Percentiles rank a stretch among this genome's conserved stretches.
phyloP scores from a whole-genome alignment of 1,139 yeast genomes.

The Geotrichum aggregatum region DNA sequence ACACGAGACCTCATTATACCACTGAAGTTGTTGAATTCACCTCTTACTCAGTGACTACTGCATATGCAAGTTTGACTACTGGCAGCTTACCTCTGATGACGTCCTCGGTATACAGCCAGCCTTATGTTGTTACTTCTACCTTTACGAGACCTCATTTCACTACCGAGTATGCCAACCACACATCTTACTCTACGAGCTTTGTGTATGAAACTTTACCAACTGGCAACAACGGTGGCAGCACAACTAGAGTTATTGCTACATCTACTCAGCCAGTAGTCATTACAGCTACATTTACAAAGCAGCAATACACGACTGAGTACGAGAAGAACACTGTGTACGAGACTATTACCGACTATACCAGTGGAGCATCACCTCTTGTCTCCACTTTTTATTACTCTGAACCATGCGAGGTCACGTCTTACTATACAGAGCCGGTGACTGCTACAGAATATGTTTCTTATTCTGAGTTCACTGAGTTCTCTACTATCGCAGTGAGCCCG shows the following conservation, averaged over 20 bases:
- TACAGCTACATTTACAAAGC: not conserved
- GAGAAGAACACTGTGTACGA: not conserved
- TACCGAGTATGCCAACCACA: not conserved
- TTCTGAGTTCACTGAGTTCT: not conserved
- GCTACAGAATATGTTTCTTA: not conserved
- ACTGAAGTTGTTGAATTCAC: not conserved
- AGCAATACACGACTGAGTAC: conserved; percentile 3
- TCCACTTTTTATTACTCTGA: not conserved
- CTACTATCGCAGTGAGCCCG: not conserved
- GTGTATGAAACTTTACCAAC: not conserved
- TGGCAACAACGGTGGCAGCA: not conserved
- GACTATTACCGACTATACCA: not conserved
- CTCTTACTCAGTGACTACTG: not conserved
- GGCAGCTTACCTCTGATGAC: not conserved
- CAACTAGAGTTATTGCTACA: not conserved
- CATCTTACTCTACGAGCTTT: not conserved
- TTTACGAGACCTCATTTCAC: not conserved
- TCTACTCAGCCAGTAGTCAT: not conserved
- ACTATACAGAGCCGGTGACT: not conserved
- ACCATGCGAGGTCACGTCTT: not conserved
- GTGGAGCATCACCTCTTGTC: too few species aligned
- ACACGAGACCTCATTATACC: not conserved
- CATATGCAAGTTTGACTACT: not conserved
- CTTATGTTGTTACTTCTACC: not conserved
- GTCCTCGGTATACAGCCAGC: not conserved